These are phyloP conservation scores for Grammothele lineata DNA, from an alignment of 768 basidiomycete genomes.

Conservation along the genomic window DNA sequence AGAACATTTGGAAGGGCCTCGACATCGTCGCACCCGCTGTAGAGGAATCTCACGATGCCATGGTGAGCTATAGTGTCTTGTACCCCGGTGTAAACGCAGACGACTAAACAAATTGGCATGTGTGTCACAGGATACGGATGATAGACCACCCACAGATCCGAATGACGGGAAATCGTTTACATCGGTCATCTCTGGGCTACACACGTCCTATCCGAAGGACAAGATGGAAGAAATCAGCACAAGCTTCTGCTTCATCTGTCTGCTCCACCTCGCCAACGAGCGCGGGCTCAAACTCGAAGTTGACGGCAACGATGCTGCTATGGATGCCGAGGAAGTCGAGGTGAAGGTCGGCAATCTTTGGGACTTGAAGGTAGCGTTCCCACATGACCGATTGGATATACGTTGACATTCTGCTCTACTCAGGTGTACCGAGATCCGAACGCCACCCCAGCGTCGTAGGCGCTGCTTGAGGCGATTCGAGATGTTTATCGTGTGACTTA, in stretches of 20 bases:
- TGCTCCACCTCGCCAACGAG: constrained; percentile 95
- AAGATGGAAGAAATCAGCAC: constrained; percentile 99
- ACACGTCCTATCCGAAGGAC: constrained; percentile 79
- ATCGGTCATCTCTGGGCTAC: constrained; percentile 78
- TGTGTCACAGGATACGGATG: constrained; percentile 49
- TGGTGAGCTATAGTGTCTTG: constrained; percentile 17
- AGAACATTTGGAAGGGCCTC: constrained; percentile 94
- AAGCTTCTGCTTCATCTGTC: constrained; percentile 98
- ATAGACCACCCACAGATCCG: constrained; percentile 52
- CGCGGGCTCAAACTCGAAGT: constrained; percentile 83
- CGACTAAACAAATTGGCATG: not conserved
- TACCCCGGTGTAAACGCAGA: not conserved
- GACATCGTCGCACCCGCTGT: constrained; percentile 59
- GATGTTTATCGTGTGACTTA: not conserved
- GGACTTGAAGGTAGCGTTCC: constrained; percentile 56
- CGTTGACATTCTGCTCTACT: not conserved
- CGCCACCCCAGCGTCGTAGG: constrained; percentile 19
- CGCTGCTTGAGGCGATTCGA: not conserved
- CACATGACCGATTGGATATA: not conserved
- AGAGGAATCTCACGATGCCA: constrained; percentile 33
- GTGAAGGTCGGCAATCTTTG: constrained; percentile 66
- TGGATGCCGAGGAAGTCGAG: constrained; percentile 34
- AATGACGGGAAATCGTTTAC: constrained; percentile 66
- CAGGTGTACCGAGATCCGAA: constrained; percentile 24
- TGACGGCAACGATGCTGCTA: constrained; percentile 33